Evolutionary conservation across 2,329 filamentous ascomycete genomes (phyloP), one percentile per base, ranked within the genome.

Genomic region (Calonectria montana): DNA sequence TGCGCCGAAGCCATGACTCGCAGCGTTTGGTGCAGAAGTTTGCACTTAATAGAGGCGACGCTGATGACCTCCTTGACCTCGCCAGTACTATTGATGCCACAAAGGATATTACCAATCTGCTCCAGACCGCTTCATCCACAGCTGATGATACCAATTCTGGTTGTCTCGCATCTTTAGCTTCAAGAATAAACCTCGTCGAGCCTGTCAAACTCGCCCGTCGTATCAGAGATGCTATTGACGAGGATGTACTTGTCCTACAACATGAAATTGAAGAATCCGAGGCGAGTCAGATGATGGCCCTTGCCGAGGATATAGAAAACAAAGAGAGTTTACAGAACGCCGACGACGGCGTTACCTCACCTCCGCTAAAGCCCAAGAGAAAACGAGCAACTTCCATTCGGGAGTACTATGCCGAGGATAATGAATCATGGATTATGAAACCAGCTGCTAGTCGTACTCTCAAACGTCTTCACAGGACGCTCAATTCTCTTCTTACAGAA

Each of bases 11-110:
- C 64, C 92, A 95, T 77, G 97, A 99, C 83, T 95, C 94, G 2
- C 93, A 97, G 79, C 93, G 97, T 1, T 87, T 99, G 3, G 92
- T 98, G 2, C 97, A 98, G 80, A 98, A 97, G 81, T 98, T 99
- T 82, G 94, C 96, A 0, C 89, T 98, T 10, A 96, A 96, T 13
- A 91, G 94, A 74, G 97, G 96, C n/a, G 94, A 97, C 79, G 90
- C 96, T 1, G 96, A 98, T 80, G 97, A 98, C 82, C 88, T 99
- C 43, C 87, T 98, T 50, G 93, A 91, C 62, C 87, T 99, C 16
- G 94, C 94, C 1, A 93, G 90, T 76, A 98, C 97, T 0, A 94
- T 98, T 71, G 84, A 90, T 64, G 92, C 94, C 7, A 95, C 94
- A 5, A 88, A 91, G 67, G 89, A 92, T 21, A 91, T 97, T 53